Evolutionary conservation across 2,329 filamentous ascomycete species (phyloP).

Genomic region (Pleurostoma richardsiae): DNA sequence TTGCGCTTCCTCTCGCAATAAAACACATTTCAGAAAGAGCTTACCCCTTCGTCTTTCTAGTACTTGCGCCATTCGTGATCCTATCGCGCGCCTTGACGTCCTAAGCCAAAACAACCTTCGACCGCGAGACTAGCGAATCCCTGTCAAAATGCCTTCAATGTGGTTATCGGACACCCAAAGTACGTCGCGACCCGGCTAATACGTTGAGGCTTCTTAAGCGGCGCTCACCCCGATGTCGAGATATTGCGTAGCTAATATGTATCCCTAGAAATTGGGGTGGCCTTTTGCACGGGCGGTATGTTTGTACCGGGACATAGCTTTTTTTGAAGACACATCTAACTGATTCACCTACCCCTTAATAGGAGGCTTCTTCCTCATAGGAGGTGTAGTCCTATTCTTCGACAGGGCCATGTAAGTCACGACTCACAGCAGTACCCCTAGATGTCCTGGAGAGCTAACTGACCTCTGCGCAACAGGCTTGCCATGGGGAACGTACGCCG

Average conservation of each 20-base stretch:
- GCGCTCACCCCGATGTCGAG: too few species aligned
- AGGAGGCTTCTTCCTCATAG: constrained; percentile 94
- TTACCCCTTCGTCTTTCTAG: too few species aligned
- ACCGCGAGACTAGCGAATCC: not conserved
- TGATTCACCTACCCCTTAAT: constrained; percentile 14
- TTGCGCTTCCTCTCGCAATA: too few species aligned
- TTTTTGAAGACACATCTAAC: constrained; percentile 4
- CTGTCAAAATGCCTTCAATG: constrained; percentile 76
- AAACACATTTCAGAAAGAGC: too few species aligned
- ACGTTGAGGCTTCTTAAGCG: too few species aligned
- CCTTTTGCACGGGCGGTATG: constrained; percentile 96
- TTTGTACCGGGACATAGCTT: constrained; percentile 23
- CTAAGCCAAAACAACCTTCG: too few species aligned
- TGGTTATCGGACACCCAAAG: constrained; percentile 96
- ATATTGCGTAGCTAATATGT: too few species aligned
- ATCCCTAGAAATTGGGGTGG: constrained; percentile 88
- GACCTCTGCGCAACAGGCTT: constrained; percentile 50
- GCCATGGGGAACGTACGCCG: constrained; percentile 88
- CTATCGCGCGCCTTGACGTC: too few species aligned
- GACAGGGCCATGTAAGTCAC: constrained; percentile 81
- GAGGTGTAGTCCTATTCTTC: constrained; percentile 95
- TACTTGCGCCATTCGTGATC: too few species aligned
- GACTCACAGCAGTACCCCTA: not conserved
- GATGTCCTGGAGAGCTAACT: too few species aligned
- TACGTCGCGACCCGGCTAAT: constrained; percentile 36